Evolutionary conservation across 225 moss, liverwort and hornwort genomes (phyloP), one percentile per base, ranked within the genome.

Genomic region (Antitrichia curtipendula): DNA sequence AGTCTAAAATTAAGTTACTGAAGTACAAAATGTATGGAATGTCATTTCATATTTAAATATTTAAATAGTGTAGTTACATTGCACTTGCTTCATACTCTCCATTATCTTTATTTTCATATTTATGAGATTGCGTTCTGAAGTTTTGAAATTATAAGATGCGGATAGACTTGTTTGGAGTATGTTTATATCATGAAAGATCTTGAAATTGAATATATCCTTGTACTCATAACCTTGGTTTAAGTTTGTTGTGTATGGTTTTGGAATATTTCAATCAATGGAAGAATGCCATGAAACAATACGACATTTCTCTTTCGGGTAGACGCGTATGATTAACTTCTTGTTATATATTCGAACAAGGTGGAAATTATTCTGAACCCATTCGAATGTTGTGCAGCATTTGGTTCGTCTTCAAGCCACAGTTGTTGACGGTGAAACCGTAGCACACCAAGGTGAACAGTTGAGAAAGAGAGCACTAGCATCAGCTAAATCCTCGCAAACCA

Each of bases 351-450:
- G 3, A 78, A 57, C 40, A 40, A 78, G 38, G 40, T 78, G 27
- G 27, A 56, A 57, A 57, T 27, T 25, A 18, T 57, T 78, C 38
- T 78, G 27, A 78, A 25, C 38, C 19, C 16, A 62, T 84, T 50
- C 24, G 12, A 24, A 23, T 90, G 75, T 62, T 79, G 47, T 88
- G 89, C 94, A 98, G 97, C 91, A 93, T 78, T 61, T 89, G 52
- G 50, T 89, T 74, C 94, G 96, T 65, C 90, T 98, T 84, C 90
- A 88, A 87, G 94, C 95, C 77, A 89, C 93, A 82, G 95, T 91
- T 52, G 87, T 98, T 40, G 97, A 96, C 36, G 92, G 91, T 57
- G 87, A 89, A 70, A 91, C 84, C 9, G 61, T 98, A 40, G 83
- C 84, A 82, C 83, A 83, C 58, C 93, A 96, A 89, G 97, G 92